phyloP scores from a whole-genome alignment of 192 early-diverging fungal species.

The Phlyctochytrium arcticum region DNA sequence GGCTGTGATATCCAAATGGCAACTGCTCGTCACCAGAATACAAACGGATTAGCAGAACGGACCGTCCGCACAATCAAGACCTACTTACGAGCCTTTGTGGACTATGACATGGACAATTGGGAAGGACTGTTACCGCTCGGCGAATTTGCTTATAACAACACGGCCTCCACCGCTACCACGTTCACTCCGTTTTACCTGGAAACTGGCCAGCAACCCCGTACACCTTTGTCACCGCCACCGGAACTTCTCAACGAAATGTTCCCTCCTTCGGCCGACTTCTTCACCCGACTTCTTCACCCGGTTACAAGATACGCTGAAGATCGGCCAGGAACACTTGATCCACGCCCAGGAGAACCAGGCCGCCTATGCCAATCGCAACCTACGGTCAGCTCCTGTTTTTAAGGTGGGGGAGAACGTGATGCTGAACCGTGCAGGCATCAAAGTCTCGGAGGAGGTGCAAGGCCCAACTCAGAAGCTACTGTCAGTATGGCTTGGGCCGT shows the following conservation, averaged over 20 bases:
- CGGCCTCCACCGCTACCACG: background rate
- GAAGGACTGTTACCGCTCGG: conserved; percentile 17
- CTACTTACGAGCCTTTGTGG: conserved; percentile 1
- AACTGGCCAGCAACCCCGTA: too few relatives aligned
- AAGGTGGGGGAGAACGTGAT: too few relatives aligned
- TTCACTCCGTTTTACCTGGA: too few relatives aligned
- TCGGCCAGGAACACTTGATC: background rate
- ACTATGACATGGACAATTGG: conserved; percentile 25
- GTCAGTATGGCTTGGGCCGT: background rate
- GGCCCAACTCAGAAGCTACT: background rate
- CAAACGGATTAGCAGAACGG: too few relatives aligned
- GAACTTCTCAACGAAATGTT: too few relatives aligned
- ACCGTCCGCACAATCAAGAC: background rate
- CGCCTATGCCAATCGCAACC: background rate
- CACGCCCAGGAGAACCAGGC: background rate
- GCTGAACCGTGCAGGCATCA: background rate
- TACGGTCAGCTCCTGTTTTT: background rate
- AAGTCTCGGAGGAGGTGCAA: background rate
- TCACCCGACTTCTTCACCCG: background rate
- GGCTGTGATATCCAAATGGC: too few relatives aligned
- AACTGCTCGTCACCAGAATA: too few relatives aligned
- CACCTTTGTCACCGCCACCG: too few relatives aligned
- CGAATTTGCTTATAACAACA: conserved; percentile 32
- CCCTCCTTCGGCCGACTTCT: too few relatives aligned
- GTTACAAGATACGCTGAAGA: background rate